Conservation (phyloP, 208 protist genomes). For the Trypanosoma melophagium region DNA sequence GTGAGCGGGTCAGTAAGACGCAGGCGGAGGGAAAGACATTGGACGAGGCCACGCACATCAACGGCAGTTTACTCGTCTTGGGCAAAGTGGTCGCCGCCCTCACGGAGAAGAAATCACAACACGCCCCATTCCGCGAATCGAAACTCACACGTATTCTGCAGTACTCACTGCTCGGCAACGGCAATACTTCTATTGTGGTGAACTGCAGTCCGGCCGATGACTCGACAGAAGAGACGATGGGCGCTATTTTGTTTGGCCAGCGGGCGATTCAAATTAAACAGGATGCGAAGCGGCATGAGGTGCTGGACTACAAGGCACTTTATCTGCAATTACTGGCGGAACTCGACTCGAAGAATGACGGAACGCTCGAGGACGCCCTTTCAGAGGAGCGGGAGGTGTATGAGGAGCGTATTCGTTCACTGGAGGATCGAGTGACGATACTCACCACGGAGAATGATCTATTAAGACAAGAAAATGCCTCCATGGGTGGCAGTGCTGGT, state of each 20-base stretch:
- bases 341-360: conserved; percentile 84
- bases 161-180: conserved; percentile 89
- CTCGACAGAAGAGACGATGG: conserved; percentile 87
- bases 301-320: conserved; percentile 89
- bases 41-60: conserved; percentile 96
- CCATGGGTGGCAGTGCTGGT: conserved; percentile 27
- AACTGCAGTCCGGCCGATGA: conserved; percentile 86
- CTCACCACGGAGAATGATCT: conserved; percentile 70
- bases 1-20: conserved; percentile 93
- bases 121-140: conserved; percentile 89
- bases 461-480: conserved; percentile 50
- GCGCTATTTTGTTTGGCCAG: conserved; percentile 89
- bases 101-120: conserved; percentile 76
- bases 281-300: conserved; percentile 87
- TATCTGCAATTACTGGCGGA: conserved; percentile 88
- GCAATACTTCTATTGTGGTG: conserved; percentile 88
- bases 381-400: conserved; percentile 72
- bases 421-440: conserved; percentile 62
- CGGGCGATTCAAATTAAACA: conserved; percentile 93
- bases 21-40: conserved; percentile 91
- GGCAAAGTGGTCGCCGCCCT: conserved; percentile 87
- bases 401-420: conserved; percentile 63
- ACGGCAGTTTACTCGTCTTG: conserved; percentile 93
- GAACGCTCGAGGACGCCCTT: conserved; percentile 64
- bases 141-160: conserved; percentile 95